phyloP scores from a whole-genome alignment of 2,329 filamentous ascomycete species.

The Neopestalotiopsis sp. region DNA sequence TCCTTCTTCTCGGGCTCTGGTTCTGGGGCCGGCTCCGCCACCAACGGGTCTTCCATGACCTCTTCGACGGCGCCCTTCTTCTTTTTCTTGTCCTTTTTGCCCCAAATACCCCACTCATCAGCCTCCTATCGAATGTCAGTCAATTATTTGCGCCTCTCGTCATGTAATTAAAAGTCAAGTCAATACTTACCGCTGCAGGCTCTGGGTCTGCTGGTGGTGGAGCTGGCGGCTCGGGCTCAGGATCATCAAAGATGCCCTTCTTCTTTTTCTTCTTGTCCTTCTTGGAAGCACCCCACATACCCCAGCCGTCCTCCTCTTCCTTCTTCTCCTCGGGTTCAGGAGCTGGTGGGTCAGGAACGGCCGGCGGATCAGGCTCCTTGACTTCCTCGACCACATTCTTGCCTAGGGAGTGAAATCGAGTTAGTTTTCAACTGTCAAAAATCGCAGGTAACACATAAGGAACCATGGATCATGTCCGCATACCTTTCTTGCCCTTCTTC shows the following conservation, averaged over 20 bases:
- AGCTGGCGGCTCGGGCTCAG: constrained; percentile 24
- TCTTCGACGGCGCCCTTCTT: constrained; percentile 35
- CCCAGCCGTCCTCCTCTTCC: constrained; percentile 27
- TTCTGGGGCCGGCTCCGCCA: constrained; percentile 29
- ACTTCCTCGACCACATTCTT: constrained; percentile 29
- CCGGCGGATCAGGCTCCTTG: constrained; percentile 28
- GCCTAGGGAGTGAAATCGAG: neutral
- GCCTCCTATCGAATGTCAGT: constrained; percentile 21
- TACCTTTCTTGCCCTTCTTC: constrained; percentile 29
- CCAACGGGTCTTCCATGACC: constrained; percentile 30
- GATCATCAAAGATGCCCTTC: constrained; percentile 29
- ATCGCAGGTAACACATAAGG: no score
- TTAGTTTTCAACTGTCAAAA: neutral
- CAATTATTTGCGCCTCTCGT: no score
- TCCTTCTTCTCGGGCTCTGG: constrained; percentile 44
- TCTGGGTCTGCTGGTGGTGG: constrained; percentile 36
- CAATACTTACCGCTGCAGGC: constrained; percentile 23
- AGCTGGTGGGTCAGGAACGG: constrained; percentile 22
- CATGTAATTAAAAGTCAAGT: no score
- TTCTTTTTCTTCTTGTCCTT: constrained; percentile 41
- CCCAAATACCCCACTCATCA: constrained; percentile 31
- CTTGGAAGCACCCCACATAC: constrained; percentile 34
- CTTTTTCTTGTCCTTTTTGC: constrained; percentile 40
- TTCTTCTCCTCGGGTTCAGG: constrained; percentile 35
- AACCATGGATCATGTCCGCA: neutral